Percentiles rank a stretch among this genome's conserved stretches.
phyloP scores from a whole-genome alignment of 306 rosid species.

The Vigna unguiculata region DNA sequence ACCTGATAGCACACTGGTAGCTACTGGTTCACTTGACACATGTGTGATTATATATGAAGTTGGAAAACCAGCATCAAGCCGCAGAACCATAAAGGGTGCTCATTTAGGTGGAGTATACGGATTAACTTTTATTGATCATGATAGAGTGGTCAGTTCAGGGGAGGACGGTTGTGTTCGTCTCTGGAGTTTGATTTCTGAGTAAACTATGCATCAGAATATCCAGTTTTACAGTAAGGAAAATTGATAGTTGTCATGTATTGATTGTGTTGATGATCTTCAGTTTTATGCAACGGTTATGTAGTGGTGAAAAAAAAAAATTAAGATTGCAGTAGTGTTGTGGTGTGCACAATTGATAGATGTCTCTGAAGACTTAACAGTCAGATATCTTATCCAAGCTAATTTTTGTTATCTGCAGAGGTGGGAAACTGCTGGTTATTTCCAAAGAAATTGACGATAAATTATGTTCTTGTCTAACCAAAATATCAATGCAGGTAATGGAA shows the following conservation, averaged over 20 bases:
- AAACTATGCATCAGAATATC: conserved; percentile 41
- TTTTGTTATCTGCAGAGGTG: conserved; percentile 24
- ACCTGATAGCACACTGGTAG: conserved; percentile 82
- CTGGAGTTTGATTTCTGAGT: conserved; percentile 68
- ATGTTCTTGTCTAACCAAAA: conserved; percentile 36
- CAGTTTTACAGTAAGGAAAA: conserved; percentile 42
- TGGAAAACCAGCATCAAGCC: conserved; percentile 90
- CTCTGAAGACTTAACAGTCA: not conserved
- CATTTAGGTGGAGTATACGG: conserved; percentile 97
- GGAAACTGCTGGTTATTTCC: conserved; percentile 36
- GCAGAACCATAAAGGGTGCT: conserved; percentile 84
- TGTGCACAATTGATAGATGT: conserved; percentile 23
- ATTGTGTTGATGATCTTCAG: conserved; percentile 23
- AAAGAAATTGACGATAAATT: conserved; percentile 20
- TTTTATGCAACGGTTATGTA: conserved; percentile 11
- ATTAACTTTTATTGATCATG: conserved; percentile 67
- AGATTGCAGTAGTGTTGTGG: conserved; percentile 7
- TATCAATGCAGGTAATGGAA: not conserved
- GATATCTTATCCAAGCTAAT: not conserved
- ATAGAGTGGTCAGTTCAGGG: conserved; percentile 84
- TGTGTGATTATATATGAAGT: conserved; percentile 83
- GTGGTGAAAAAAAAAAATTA: conserved; percentile 4
- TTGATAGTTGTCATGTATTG: not conserved
- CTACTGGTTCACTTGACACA: conserved; percentile 95
- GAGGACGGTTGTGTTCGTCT: conserved; percentile 94